These are phyloP conservation scores for Aristolochia californica DNA, from an alignment of 164 flowering plant species.

Conservation along the genomic window DNA sequence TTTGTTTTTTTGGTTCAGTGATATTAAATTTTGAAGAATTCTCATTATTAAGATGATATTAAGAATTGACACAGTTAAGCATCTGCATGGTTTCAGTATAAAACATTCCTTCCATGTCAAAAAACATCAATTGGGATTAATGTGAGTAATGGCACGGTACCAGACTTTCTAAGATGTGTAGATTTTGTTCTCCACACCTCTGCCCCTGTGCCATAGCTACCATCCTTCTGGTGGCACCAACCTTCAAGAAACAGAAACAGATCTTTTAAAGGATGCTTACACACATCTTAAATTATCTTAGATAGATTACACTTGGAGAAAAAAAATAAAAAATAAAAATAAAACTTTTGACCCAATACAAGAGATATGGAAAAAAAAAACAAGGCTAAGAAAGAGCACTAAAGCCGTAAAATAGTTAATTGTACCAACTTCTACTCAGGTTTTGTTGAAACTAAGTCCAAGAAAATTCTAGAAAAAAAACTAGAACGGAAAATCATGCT, in stretches of 20 bases:
- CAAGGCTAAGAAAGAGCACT: not conserved
- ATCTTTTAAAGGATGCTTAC: not conserved
- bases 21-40: too few species aligned
- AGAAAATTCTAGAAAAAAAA: too few species aligned
- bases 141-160: conserved; percentile 30
- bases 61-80: not conserved
- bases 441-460: too few species aligned
- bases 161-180: conserved; percentile 60
- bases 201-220: conserved; percentile 75
- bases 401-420: too few species aligned
- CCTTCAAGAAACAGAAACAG: conserved; percentile 27
- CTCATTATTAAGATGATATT: too few species aligned
- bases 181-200: conserved; percentile 67
- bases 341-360: not conserved
- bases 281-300: not conserved
- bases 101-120: not conserved
- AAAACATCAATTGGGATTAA: too few species aligned
- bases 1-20: too few species aligned
- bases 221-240: conserved; percentile 69
- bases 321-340: not conserved
- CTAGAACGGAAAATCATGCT: too few species aligned
- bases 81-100: not conserved
- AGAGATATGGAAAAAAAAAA: too few species aligned
- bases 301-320: not conserved
- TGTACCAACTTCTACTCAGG: too few species aligned